A percentile compares a stretch with the other conserved stretches of the same genome.
Evolutionary conservation across 1,139 yeast genomes (phyloP).

Genomic region (Pichia sp.): DNA sequence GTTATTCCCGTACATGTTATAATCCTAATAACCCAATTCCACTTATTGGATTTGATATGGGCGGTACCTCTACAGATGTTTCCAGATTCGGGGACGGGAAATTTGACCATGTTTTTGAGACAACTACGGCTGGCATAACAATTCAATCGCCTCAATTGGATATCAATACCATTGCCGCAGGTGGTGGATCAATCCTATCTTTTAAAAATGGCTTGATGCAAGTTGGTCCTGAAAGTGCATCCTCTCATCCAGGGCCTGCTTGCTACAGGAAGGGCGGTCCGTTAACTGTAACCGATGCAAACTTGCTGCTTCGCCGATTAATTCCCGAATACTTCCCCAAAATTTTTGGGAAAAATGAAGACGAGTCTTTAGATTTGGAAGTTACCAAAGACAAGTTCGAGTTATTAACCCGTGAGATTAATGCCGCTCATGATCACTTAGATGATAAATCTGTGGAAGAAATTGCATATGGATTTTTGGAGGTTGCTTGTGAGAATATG

Average conservation of each 20-base stretch:
- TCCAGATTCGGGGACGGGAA: conserved; percentile 45
- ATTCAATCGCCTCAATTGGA: conserved; percentile 56
- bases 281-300: conserved; percentile 56
- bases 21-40: conserved; percentile 41
- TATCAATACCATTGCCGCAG: conserved; percentile 58
- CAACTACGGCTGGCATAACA: conserved; percentile 53
- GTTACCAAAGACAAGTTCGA: conserved; percentile 37
- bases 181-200: conserved; percentile 52
- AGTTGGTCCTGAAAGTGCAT: conserved; percentile 59
- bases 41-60: conserved; percentile 57
- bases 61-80: conserved; percentile 60
- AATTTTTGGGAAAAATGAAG: conserved; percentile 55
- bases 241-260: conserved; percentile 63
- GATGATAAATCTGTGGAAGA: conserved; percentile 39
- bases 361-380: conserved; percentile 45
- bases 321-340: conserved; percentile 53
- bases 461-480: conserved; percentile 49
- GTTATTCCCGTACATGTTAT: conserved; percentile 49
- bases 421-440: conserved; percentile 32
- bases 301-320: conserved; percentile 48
- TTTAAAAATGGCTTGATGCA: conserved; percentile 53
- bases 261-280: conserved; percentile 59
- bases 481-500: conserved; percentile 54
- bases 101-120: conserved; percentile 52
- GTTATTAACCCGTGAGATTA: conserved; percentile 41